Evolutionary conservation across 108 stramenopile genomes (phyloP), one percentile per base, ranked within the genome.

Genomic region (Chaetoceros muelleri): DNA sequence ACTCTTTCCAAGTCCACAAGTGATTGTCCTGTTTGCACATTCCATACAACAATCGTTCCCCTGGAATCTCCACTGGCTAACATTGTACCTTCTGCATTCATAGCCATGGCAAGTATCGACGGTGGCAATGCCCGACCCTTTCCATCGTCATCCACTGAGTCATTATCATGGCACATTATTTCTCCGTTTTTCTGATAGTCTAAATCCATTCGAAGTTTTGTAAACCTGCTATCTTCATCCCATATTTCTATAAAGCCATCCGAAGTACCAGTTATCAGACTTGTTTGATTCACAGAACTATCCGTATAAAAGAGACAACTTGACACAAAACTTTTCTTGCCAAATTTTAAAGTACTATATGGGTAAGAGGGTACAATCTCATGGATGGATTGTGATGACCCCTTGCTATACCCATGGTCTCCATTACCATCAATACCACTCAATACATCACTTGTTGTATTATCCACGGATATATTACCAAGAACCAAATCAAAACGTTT

Each of bases 181-280:
- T 97, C 90, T 28, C 94, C 91, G 22, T 73, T 68, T 45, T 78
- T 75, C 70, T 93, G 93, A 25, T 76, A 74, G 21, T 65, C 63
- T 21, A 84, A 66, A 29, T 72, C 67, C 1, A 63, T 75, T 47
- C 79, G 71, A 45, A 89, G 49, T 34, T 75, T 66, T 49, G 68
- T 58, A 54, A 59, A 91, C 23, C 57, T 61, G 20, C 70, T 66
- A 16, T 66, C 44, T 23, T 81, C 57, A 66, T 96, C 91, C 92
- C 93, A 97, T 27, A 96, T 62, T 70, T 99, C 98, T 28, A 99
- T 76, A 55, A 96, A 82, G 21, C 96, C 96, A 69, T 97, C 96
- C 17, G 80, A 74, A 16, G 82, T 80, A 1, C 93, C 96, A 3
- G 95, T 96, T 0, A 94, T 74, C 17, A 96, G 61, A 23, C 74